Conservation (phyloP, 129 eudicot species). For the carrot (Daucus carota) region DNA sequence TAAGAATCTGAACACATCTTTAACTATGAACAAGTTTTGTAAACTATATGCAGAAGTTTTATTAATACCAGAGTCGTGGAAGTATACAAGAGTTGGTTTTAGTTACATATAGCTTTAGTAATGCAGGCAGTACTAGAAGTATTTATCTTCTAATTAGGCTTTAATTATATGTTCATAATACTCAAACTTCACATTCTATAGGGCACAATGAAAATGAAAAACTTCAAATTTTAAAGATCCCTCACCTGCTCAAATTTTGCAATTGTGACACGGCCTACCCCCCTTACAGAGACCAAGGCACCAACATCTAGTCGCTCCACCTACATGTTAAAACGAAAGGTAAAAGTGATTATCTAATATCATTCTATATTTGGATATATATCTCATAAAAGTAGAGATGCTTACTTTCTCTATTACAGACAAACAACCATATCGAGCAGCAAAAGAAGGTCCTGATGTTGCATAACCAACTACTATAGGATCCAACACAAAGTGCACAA, state of each 20-base stretch:
- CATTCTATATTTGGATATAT: neutral
- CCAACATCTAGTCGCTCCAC: constrained; percentile 68
- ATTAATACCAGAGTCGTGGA: too few species aligned
- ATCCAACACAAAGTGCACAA: constrained; percentile 77
- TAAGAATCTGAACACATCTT: constrained; percentile 9
- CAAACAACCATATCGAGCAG: constrained; percentile 74
- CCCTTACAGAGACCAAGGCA: constrained; percentile 66
- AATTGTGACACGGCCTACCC: constrained; percentile 67
- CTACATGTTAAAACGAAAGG: constrained; percentile 33
- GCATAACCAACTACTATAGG: constrained; percentile 42
- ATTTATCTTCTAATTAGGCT: neutral
- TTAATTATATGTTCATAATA: too few species aligned
- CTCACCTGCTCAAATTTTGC: constrained; percentile 47
- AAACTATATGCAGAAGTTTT: too few species aligned
- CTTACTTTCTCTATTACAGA: constrained; percentile 67
- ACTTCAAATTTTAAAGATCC: neutral
- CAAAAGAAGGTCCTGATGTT: constrained; percentile 52
- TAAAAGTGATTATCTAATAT: constrained; percentile 11
- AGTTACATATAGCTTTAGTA: neutral
- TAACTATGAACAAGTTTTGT: neutral
- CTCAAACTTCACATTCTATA: neutral
- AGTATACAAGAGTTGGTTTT: neutral
- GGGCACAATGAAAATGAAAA: neutral
- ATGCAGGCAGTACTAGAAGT: neutral
- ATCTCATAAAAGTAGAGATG: neutral